Conservation (phyloP, 192 early-diverging fungal species). For the Coemansia sp. region DNA sequence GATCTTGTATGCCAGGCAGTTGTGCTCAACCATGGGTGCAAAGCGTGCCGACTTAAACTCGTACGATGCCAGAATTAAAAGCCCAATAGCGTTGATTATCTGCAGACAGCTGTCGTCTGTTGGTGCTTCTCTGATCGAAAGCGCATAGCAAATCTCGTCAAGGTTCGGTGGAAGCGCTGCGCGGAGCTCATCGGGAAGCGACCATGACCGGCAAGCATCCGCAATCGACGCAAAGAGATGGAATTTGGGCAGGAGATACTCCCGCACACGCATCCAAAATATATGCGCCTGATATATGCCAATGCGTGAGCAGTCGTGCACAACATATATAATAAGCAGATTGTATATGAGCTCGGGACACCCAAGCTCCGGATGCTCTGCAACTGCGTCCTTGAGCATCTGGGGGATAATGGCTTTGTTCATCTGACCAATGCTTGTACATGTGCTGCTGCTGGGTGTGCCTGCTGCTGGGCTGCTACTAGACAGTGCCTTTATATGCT, state of each 20-base stretch:
- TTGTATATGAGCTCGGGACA: slow-evolving; percentile 54
- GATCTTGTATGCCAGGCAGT: slow-evolving; percentile 47
- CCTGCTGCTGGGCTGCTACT: slow-evolving; percentile 3
- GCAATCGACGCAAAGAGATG: slow-evolving; percentile 48
- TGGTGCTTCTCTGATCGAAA: slow-evolving; percentile 30
- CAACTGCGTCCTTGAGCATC: slow-evolving; percentile 37
- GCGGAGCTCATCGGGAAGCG: slow-evolving; percentile 47
- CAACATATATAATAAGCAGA: slow-evolving; percentile 51
- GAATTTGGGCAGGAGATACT: slow-evolving; percentile 47
- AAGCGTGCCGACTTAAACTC: slow-evolving; percentile 58
- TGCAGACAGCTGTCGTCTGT: slow-evolving; percentile 20
- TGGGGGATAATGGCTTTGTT: slow-evolving; percentile 50
- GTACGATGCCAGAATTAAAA: slow-evolving; percentile 45
- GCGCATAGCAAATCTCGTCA: slow-evolving; percentile 50
- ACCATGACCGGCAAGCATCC: slow-evolving; percentile 55
- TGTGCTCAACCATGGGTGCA: slow-evolving; percentile 55
- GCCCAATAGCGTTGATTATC: slow-evolving; percentile 27
- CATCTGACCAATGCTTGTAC: slow-evolving; percentile 34
- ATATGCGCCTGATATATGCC: slow-evolving; percentile 49
- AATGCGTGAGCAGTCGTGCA: slow-evolving; percentile 54
- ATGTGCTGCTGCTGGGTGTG: slow-evolving; percentile 15
- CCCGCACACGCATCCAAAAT: slow-evolving; percentile 53
- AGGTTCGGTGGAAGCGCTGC: slow-evolving; percentile 49
- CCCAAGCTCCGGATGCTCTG: slow-evolving; percentile 49
- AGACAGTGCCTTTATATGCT: slow-evolving; percentile 10